A percentile compares a stretch with the other conserved stretches of the same genome.
phyloP scores from a whole-genome alignment of 2,329 filamentous ascomycete genomes.

The Fusarium sp. region DNA sequence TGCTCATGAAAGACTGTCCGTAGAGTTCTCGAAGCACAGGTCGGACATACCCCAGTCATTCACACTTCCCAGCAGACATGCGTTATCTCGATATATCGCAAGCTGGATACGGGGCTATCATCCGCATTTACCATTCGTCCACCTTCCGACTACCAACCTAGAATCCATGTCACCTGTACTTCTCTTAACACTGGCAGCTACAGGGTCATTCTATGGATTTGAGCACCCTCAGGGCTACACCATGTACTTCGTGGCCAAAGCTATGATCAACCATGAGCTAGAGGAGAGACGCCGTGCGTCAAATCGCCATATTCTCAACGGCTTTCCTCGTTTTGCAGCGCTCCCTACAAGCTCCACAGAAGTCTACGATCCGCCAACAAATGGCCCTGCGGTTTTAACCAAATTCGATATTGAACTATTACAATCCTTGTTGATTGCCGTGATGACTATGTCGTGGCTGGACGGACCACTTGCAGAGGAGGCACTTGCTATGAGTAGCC shows the following conservation, averaged over 20 bases:
- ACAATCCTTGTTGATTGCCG: neutral
- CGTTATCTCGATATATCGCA: slow-evolving; percentile 15
- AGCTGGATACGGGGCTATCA: slow-evolving; percentile 23
- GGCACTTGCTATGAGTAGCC: neutral
- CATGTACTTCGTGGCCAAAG: neutral
- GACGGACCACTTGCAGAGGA: neutral
- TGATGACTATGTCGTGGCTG: slow-evolving; percentile 1
- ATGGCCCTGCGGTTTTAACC: neutral
- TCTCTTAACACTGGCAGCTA: neutral
- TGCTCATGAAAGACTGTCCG: neutral
- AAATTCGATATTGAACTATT: neutral
- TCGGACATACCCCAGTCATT: neutral
- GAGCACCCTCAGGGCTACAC: neutral
- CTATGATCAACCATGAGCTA: neutral
- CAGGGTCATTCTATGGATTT: neutral
- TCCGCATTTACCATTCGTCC: slow-evolving; percentile 17
- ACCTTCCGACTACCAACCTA: neutral
- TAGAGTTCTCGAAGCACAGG: neutral
- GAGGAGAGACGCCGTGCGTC: neutral
- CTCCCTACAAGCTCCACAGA: neutral
- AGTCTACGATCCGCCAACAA: neutral
- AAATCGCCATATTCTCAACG: neutral
- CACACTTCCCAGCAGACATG: slow-evolving; percentile 11
- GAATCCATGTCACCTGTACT: neutral
- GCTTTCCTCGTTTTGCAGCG: neutral